Percentiles rank a stretch among this genome's conserved stretches.
Conservation (phyloP, 2,329 filamentous ascomycete genomes). For the Plenodomus lindquistii region DNA sequence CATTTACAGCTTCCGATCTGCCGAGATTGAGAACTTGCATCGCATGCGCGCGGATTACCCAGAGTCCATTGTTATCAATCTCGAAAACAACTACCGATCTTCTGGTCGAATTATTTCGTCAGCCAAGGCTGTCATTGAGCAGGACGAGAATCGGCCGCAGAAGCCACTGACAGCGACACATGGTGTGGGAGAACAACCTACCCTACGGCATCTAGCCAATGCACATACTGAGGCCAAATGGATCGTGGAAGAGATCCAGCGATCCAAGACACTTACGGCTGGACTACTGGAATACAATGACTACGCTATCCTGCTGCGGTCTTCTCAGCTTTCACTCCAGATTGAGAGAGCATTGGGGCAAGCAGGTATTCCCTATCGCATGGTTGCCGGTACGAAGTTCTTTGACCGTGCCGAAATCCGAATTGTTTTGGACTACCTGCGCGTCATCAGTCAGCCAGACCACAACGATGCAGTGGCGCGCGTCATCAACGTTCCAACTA, state of each 20-base stretch:
- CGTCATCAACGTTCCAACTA: slow-evolving; percentile 81
- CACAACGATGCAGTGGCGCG: slow-evolving; percentile 85
- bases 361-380: slow-evolving; percentile 82
- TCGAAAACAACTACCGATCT: slow-evolving; percentile 95
- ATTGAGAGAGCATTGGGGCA: slow-evolving; percentile 82
- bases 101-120: slow-evolving; percentile 80
- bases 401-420: slow-evolving; percentile 92
- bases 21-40: slow-evolving; percentile 85
- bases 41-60: slow-evolving; percentile 77
- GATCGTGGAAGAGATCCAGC: slow-evolving; percentile 82
- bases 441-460: slow-evolving; percentile 79
- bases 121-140: slow-evolving; percentile 85
- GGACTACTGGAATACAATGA: slow-evolving; percentile 74
- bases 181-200: slow-evolving; percentile 75
- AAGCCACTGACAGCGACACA: slow-evolving; percentile 83
- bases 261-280: slow-evolving; percentile 71
- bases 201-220: slow-evolving; percentile 73
- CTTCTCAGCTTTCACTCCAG: slow-evolving; percentile 79
- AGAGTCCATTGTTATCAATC: slow-evolving; percentile 76
- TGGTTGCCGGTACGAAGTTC: slow-evolving; percentile 90
- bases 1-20: slow-evolving; percentile 94
- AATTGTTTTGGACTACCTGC: slow-evolving; percentile 82
- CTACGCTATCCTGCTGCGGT: slow-evolving; percentile 84
- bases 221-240: slow-evolving; percentile 78
- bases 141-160: slow-evolving; percentile 78